Evolutionary conservation across 2,329 filamentous ascomycete species (phyloP).

Genomic region (Cucurbitaria berberidis): DNA sequence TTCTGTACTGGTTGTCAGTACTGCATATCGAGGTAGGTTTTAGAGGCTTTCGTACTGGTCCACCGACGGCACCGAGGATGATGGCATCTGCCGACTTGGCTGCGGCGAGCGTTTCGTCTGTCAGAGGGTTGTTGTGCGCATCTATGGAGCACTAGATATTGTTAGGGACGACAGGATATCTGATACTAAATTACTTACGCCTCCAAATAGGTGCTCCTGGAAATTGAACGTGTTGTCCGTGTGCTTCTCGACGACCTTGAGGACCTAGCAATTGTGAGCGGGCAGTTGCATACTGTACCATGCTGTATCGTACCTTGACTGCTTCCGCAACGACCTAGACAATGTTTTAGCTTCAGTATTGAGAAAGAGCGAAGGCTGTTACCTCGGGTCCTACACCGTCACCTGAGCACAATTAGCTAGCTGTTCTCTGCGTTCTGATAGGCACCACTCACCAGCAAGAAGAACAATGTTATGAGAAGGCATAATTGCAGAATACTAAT

Average conservation of each 20-base stretch:
- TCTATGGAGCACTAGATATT: conserved; percentile 80
- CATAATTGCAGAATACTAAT: conserved; percentile 29
- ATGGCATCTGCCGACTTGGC: conserved; percentile 88
- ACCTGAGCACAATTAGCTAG: conserved; percentile 37
- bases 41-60: conserved; percentile 65
- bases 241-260: conserved; percentile 79
- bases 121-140: conserved; percentile 76
- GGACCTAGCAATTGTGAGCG: conserved; percentile 62
- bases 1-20: conserved; percentile 57
- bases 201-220: conserved; percentile 86
- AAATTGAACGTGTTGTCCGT: conserved; percentile 83
- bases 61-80: conserved; percentile 90
- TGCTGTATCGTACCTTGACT: conserved; percentile 69
- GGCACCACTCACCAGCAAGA: conserved; percentile 44
- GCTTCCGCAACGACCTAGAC: conserved; percentile 79
- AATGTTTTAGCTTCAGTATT: conserved; percentile 23
- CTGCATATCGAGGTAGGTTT: background rate
- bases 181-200: conserved; percentile 66
- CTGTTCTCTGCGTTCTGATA: background rate
- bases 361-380: conserved; percentile 15
- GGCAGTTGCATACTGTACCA: conserved; percentile 1
- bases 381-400: conserved; percentile 53
- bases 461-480: conserved; percentile 52
- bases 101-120: conserved; percentile 79
- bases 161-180: conserved; percentile 4